phyloP scores from a whole-genome alignment of 2,329 filamentous ascomycete genomes.

The Pseudogymnoascus sp. region DNA sequence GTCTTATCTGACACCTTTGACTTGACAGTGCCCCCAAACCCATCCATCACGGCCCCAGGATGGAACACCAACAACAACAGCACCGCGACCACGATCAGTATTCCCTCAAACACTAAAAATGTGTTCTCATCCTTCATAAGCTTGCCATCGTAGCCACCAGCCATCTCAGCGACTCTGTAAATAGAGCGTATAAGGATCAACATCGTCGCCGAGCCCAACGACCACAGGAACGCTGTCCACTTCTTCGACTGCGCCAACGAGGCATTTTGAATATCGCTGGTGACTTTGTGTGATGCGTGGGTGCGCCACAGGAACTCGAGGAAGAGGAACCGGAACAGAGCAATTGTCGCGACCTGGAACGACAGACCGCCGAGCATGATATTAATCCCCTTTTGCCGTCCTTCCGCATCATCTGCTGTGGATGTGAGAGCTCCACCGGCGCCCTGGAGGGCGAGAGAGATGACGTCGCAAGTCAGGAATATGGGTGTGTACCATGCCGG shows the following conservation, averaged over 20 bases:
- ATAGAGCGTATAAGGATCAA: slow-evolving; percentile 58
- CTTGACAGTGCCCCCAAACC: neutral
- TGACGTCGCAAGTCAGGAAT: slow-evolving; percentile 58
- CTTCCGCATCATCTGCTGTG: slow-evolving; percentile 41
- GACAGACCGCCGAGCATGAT: slow-evolving; percentile 59
- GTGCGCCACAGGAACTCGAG: slow-evolving; percentile 43
- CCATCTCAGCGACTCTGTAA: slow-evolving; percentile 60
- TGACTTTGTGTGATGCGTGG: slow-evolving; percentile 9
- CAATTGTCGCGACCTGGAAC: slow-evolving; percentile 52
- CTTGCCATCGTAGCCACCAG: slow-evolving; percentile 53
- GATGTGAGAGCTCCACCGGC: slow-evolving; percentile 54
- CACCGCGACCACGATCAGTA: slow-evolving; percentile 43
- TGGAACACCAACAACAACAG: slow-evolving; percentile 40
- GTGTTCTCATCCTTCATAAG: slow-evolving; percentile 49
- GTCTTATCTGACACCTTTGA: slow-evolving; percentile 9
- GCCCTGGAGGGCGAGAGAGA: slow-evolving; percentile 54
- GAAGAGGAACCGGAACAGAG: slow-evolving; percentile 45
- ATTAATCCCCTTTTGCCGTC: slow-evolving; percentile 27
- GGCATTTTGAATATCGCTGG: neutral
- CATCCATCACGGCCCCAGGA: slow-evolving; percentile 22
- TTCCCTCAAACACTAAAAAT: slow-evolving; percentile 53
- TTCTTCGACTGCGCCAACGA: neutral
- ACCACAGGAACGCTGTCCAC: neutral
- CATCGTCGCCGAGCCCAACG: slow-evolving; percentile 44
- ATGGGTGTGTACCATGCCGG: slow-evolving; percentile 44